Conservation (phyloP, 2,329 filamentous ascomycete species). For the Aureobasidium melanogenum region DNA sequence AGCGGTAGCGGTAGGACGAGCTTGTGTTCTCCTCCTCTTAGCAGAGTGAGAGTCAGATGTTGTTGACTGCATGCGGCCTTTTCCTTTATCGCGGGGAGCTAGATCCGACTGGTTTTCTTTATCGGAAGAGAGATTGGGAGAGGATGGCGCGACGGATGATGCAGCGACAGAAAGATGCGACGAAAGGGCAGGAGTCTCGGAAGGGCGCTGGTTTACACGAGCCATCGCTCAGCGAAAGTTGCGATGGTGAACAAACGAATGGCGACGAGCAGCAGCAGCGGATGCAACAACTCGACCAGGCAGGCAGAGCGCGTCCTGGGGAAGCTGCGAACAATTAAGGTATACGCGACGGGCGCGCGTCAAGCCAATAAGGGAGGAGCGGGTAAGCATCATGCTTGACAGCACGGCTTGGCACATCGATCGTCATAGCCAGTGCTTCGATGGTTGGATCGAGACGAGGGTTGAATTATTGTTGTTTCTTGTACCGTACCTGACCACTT, state of each 20-base stretch:
- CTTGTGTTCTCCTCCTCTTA: slow-evolving; percentile 20
- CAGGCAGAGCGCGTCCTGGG: background rate
- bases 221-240: background rate
- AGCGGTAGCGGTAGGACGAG: slow-evolving; percentile 15
- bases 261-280: background rate
- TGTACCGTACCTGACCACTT: background rate
- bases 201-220: background rate
- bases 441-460: background rate
- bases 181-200: background rate
- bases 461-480: background rate
- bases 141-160: background rate
- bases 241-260: background rate
- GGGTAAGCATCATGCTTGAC: background rate
- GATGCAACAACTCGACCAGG: background rate
- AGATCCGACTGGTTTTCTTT: slow-evolving; percentile 35
- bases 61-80: slow-evolving; percentile 32
- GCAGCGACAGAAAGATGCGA: background rate
- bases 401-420: background rate
- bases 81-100: slow-evolving; percentile 33
- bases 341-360: background rate
- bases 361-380: background rate
- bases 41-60: slow-evolving; percentile 24
- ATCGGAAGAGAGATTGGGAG: slow-evolving; percentile 25
- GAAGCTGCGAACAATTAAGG: background rate
- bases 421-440: slow-evolving; percentile 1